Evolutionary conservation across 768 basidiomycete genomes (phyloP).

Genomic region (Hydnum rufescens): DNA sequence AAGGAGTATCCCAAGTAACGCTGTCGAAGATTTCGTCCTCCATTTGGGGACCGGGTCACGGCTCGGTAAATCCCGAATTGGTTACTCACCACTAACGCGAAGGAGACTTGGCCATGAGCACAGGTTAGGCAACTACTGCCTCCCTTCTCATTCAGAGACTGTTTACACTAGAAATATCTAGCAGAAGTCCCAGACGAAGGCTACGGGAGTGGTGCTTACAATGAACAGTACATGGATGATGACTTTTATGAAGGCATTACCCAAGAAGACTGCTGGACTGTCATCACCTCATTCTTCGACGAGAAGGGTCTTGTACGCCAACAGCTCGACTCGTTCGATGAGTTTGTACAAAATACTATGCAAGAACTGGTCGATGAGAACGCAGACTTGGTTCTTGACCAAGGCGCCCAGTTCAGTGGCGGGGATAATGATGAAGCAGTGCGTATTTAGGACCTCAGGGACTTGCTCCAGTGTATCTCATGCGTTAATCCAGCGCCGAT

Average conservation of each 20-base stretch:
- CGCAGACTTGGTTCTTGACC: conserved; percentile 85
- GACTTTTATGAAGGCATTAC: conserved; percentile 60
- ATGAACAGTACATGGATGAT: conserved; percentile 23
- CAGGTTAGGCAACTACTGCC: not conserved
- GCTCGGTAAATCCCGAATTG: not conserved
- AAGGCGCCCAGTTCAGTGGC: conserved; percentile 89
- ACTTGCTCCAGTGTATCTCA: not conserved
- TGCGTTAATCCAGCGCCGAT: conserved; percentile 39
- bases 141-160: not conserved
- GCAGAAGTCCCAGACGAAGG: not conserved
- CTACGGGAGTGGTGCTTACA: not conserved
- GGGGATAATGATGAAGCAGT: conserved; percentile 34
- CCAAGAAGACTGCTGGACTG: conserved; percentile 86
- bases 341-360: conserved; percentile 99
- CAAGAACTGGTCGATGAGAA: conserved; percentile 98
- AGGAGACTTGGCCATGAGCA: not conserved
- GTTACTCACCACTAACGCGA: not conserved
- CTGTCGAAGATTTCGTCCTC: conserved; percentile 74
- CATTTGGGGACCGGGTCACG: not conserved
- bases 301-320: conserved; percentile 95
- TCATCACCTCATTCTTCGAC: conserved; percentile 92
- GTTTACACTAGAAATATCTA: not conserved
- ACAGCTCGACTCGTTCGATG: conserved; percentile 95
- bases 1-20: conserved; percentile 73
- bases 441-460: conserved; percentile 1